Evolutionary conservation across 1,284 basidiomycete genomes (phyloP).

Genomic region (Clitocybe nebularis): DNA sequence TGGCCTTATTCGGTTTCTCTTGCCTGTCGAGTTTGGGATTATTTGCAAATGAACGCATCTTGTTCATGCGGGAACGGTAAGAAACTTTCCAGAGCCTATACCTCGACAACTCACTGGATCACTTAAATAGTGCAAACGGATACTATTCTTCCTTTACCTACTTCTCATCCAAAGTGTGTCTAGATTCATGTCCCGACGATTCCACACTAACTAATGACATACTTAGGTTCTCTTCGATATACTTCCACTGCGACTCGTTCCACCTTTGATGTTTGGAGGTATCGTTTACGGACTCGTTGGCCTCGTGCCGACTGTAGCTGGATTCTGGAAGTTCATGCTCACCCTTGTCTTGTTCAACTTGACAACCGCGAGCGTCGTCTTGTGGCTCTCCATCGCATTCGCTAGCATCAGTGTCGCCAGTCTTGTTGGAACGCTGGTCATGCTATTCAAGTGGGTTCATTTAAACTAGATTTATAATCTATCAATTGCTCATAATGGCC

Average conservation of each 20-base stretch:
- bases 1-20: conserved; percentile 94
- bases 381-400: conserved; percentile 88
- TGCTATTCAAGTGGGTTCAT: conserved; percentile 96
- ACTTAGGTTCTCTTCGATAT: conserved; percentile 88
- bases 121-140: conserved; percentile 76
- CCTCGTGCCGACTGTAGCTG: conserved; percentile 82
- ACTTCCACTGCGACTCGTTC: conserved; percentile 88
- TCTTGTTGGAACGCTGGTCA: conserved; percentile 89
- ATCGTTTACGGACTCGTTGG: conserved; percentile 94
- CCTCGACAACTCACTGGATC: conserved; percentile 4
- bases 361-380: conserved; percentile 86
- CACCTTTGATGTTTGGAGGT: conserved; percentile 90
- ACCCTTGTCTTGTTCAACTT: conserved; percentile 94
- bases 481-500: conserved; percentile 2
- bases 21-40: conserved; percentile 89
- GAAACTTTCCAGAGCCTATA: conserved; percentile 15
- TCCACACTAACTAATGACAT: neutral
- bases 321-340: conserved; percentile 98
- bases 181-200: neutral
- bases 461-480: conserved; percentile 75
- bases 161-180: conserved; percentile 81
- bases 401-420: conserved; percentile 86
- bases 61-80: conserved; percentile 95
- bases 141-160: conserved; percentile 97
- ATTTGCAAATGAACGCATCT: conserved; percentile 90